Evolutionary conservation across 108 stramenopile species (phyloP), one percentile per base, ranked within the genome.

Genomic region (Cyclotella kingstonii): DNA sequence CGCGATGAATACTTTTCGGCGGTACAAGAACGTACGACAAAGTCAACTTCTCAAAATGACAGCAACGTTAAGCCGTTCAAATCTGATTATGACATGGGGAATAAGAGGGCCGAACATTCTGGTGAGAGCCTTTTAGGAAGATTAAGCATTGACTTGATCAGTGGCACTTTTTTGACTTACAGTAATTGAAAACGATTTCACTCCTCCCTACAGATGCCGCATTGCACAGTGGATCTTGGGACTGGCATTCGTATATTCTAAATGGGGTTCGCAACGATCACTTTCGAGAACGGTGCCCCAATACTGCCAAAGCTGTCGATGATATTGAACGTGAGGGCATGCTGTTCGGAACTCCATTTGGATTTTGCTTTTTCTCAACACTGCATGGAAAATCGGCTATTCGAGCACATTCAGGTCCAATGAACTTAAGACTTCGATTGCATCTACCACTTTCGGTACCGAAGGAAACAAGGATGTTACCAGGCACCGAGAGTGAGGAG

Each of bases 401-500:
- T 56, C 63, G 70, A 36, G 60, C 94, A 10, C 98, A 99, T 65
- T 70, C 84, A 0, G 91, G 83, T 6, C 96, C 98, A 17, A 96
- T 91, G 84, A 99, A 99, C 63, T 78, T 98, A 39, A 78, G 98
- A 0, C 68, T 98, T 40, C 83, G 97, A 1, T 80, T 95, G 33
- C 98, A 99, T 82, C 68, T 98, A 23, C 95, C 95, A 2, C 74
- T 99, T n/a, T 57, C 84, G 17, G 96, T 99, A 5, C 96, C 98
- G 19, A 61, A 50, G 14, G 44, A 47, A 35, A 19, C 39, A 50
- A 31, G 22, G 28, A 55, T 39, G 22, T 19, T 22, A 36, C 18
- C 39, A 39, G 50, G 39, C 34, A 4, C 31, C 0, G 21, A 47
- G 4, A 15, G 58, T 7, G 21, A 23, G 10, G 49, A 50, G 21